These are phyloP conservation scores for Globisporangium solare DNA, from an alignment of 352 stramenopile species.

Conservation along the genomic window DNA sequence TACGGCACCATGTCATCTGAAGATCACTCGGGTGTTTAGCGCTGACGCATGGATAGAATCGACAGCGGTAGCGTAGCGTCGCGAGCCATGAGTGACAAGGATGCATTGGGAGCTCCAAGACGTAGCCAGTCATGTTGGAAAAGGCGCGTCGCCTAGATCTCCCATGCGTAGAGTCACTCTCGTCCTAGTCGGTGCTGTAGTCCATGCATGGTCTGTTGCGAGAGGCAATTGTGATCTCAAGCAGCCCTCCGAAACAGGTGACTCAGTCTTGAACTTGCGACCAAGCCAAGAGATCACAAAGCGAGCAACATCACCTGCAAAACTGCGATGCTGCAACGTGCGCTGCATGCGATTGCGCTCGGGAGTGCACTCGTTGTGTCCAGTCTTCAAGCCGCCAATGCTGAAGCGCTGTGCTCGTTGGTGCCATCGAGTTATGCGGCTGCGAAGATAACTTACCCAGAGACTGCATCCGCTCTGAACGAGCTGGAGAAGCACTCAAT, in stretches of 20 bases:
- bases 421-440: conserved; percentile 3
- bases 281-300: not conserved
- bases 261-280: not conserved
- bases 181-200: not conserved
- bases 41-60: not conserved
- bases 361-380: not conserved
- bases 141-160: no score
- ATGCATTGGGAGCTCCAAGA: not conserved
- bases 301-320: not conserved
- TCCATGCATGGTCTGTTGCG: not conserved
- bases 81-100: not conserved
- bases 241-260: not conserved
- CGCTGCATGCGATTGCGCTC: not conserved
- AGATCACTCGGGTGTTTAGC: not conserved
- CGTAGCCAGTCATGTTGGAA: not conserved
- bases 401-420: conserved; percentile 4
- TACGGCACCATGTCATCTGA: not conserved
- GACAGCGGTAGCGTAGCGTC: not conserved
- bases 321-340: not conserved
- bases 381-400: not conserved
- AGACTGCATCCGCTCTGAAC: conserved; percentile 27
- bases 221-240: not conserved
- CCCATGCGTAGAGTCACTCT: not conserved
- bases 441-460: conserved; percentile 36
- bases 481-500: conserved; percentile 38